phyloP scores from a whole-genome alignment of 805 yeast species.

The Kuraishia cidri region DNA sequence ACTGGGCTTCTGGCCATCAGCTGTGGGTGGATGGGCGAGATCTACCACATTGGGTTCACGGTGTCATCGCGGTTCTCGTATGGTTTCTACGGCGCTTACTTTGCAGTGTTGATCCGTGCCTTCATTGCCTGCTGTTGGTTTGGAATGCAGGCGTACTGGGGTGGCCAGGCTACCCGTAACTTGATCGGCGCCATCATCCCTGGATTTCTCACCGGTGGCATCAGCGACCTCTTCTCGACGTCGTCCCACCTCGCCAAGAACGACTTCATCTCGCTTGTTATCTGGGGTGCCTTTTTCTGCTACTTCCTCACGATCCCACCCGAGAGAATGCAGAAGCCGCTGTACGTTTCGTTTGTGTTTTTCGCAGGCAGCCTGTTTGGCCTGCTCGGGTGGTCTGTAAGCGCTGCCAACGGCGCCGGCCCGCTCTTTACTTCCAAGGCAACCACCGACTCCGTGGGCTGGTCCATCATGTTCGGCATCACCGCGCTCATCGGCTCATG shows the following conservation, averaged over 20 bases:
- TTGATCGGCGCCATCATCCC: constrained; percentile 8
- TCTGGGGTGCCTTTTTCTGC: constrained; percentile 18
- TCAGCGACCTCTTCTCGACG: constrained; percentile 28
- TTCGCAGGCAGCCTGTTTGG: constrained; percentile 17
- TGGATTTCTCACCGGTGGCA: constrained; percentile 14
- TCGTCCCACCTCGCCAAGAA: constrained; percentile 26
- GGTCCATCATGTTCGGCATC: constrained; percentile 8
- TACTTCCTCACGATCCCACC: constrained; percentile 15
- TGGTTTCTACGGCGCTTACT: constrained; percentile 34
- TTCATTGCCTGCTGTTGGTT: constrained; percentile 26
- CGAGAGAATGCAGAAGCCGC: constrained; percentile 16
- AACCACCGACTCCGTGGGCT: constrained; percentile 6
- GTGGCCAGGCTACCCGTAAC: constrained; percentile 20
- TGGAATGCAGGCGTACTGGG: constrained; percentile 21
- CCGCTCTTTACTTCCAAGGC: constrained; percentile 7
- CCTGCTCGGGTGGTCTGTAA: constrained; percentile 18
- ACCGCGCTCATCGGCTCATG: constrained; percentile 7
- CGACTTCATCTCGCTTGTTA: constrained; percentile 30
- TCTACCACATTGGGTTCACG: constrained; percentile 42
- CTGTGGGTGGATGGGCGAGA: constrained; percentile 37
- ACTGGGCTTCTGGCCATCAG: constrained; percentile 35
- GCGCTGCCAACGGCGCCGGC: constrained; percentile 18
- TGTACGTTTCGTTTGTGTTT: constrained; percentile 8
- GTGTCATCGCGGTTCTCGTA: constrained; percentile 31
- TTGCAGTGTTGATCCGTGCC: constrained; percentile 34